Percentiles rank a stretch among this genome's conserved stretches.
Evolutionary conservation across 116 monocot genomes (phyloP).

Genomic region (Zostera marina): DNA sequence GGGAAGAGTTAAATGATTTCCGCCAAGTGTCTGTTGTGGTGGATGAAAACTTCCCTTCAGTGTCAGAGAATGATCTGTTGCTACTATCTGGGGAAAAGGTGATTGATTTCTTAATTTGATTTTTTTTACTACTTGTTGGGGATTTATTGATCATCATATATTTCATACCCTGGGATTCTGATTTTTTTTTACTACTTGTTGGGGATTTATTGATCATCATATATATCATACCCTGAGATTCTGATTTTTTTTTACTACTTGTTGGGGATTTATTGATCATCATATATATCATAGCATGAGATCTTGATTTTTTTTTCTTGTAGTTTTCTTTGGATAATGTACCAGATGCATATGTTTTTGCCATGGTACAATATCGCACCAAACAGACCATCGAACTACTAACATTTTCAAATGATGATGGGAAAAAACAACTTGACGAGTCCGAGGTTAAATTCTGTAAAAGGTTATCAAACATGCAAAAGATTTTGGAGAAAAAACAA

Average conservation of each 20-base stretch:
- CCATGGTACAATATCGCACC: slow-evolving; percentile 53
- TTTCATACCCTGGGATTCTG: neutral
- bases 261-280: neutral
- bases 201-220: neutral
- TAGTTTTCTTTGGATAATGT: slow-evolving; percentile 57
- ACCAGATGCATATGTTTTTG: slow-evolving; percentile 72
- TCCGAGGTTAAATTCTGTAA: slow-evolving; percentile 32
- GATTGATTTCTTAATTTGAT: neutral
- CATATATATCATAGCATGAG: no score
- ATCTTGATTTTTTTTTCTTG: slow-evolving; percentile 8
- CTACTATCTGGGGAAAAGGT: slow-evolving; percentile 72
- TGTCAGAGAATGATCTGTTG: slow-evolving; percentile 87
- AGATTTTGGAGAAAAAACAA: slow-evolving; percentile 23
- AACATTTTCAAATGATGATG: slow-evolving; percentile 42
- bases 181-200: neutral
- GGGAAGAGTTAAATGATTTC: slow-evolving; percentile 46
- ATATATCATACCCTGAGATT: no score
- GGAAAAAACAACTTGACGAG: slow-evolving; percentile 24
- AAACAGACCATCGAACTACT: slow-evolving; percentile 35
- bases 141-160: neutral
- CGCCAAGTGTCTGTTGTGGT: slow-evolving; percentile 42
- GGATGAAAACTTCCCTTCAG: slow-evolving; percentile 40
- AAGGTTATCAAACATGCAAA: slow-evolving; percentile 41
- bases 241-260: neutral
- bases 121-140: neutral